A percentile compares a stretch with the other conserved stretches of the same genome.
phyloP scores from a whole-genome alignment of 2,329 filamentous ascomycete genomes.

The Nothomitra cinnamomea region DNA sequence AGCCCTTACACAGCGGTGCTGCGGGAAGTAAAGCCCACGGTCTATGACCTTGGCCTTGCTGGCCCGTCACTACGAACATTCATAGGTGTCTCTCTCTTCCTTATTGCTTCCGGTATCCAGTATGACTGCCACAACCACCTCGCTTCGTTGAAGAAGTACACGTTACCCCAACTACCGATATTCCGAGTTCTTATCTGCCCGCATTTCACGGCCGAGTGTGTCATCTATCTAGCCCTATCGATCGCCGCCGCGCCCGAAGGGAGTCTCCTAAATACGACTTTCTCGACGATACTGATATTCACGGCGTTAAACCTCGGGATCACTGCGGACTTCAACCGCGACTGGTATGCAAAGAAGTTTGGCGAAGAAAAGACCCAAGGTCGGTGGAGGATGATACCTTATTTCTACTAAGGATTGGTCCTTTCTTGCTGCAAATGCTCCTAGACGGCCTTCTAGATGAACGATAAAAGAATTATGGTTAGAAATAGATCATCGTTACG shows the following conservation, averaged over 20 bases:
- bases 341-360: slow-evolving; percentile 67
- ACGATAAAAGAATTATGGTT: too few relatives aligned
- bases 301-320: slow-evolving; percentile 64
- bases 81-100: slow-evolving; percentile 44
- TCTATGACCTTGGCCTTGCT: slow-evolving; percentile 19
- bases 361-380: slow-evolving; percentile 42
- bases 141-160: slow-evolving; percentile 61
- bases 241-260: slow-evolving; percentile 55
- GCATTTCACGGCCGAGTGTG: slow-evolving; percentile 80
- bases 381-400: slow-evolving; percentile 64
- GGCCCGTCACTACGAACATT: slow-evolving; percentile 33
- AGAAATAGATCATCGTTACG: slow-evolving; percentile 15
- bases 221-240: slow-evolving; percentile 66
- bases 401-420: slow-evolving; percentile 33
- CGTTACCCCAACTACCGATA: slow-evolving; percentile 53
- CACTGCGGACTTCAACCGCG: slow-evolving; percentile 60
- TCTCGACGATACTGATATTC: slow-evolving; percentile 54
- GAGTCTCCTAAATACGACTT: slow-evolving; percentile 49
- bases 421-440: background rate
- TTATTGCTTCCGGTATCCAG: slow-evolving; percentile 55
- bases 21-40: slow-evolving; percentile 17
- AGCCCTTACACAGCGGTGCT: slow-evolving; percentile 12
- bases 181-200: slow-evolving; percentile 65
- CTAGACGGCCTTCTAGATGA: background rate
- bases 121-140: slow-evolving; percentile 57